These are phyloP conservation scores for Marchantia polymorpha DNA, from an alignment of 225 moss, liverwort and hornwort species.

Conservation along the genomic window DNA sequence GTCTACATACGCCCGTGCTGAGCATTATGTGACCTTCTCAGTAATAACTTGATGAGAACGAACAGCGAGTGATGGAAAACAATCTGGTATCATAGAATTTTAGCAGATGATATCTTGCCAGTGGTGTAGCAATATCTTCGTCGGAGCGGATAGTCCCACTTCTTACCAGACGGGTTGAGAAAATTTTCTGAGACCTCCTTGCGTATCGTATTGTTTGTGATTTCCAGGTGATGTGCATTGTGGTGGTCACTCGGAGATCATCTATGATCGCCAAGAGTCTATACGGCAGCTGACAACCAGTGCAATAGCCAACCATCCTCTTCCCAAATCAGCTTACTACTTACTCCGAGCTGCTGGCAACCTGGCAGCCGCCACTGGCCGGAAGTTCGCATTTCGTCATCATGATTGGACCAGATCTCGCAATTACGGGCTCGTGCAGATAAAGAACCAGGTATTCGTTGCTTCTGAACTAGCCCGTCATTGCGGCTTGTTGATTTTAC, in stretches of 20 bases:
- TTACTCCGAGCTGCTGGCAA: slow-evolving; percentile 76
- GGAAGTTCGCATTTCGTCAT: slow-evolving; percentile 59
- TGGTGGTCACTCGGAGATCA: slow-evolving; percentile 80
- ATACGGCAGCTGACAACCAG: slow-evolving; percentile 93
- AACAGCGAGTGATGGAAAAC: not conserved
- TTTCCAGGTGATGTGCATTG: slow-evolving; percentile 90
- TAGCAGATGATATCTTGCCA: no score
- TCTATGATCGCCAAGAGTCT: slow-evolving; percentile 45
- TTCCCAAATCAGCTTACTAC: slow-evolving; percentile 94
- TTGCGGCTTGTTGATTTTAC: not conserved
- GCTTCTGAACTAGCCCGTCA: not conserved
- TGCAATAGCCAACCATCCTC: slow-evolving; percentile 90
- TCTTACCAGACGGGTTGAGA: not conserved
- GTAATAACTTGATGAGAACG: not conserved
- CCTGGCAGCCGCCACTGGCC: slow-evolving; percentile 40
- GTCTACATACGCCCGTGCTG: not conserved
- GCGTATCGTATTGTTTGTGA: not conserved
- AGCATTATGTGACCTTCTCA: not conserved
- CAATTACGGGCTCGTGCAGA: slow-evolving; percentile 79
- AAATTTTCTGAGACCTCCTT: not conserved
- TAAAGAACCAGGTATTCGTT: slow-evolving; percentile 45
- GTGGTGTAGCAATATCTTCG: no score
- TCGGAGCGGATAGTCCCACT: not conserved
- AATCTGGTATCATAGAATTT: no score
- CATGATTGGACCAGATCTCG: slow-evolving; percentile 82